Conservation (phyloP, 352 stramenopile genomes). For the Thalassiosira sp. region DNA sequence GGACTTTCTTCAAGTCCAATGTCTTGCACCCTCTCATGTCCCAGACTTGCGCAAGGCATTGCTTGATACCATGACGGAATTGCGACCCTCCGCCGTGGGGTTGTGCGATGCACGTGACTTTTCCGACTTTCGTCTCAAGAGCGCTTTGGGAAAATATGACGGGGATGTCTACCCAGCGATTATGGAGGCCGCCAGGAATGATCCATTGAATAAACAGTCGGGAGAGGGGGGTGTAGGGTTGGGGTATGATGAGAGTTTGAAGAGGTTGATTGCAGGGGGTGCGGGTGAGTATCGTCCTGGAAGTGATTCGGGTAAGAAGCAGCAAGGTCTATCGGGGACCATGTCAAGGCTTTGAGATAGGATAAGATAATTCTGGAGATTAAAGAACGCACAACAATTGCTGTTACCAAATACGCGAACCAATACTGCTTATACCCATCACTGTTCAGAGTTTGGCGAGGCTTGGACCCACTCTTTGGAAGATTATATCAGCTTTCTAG, state of each 20-base stretch:
- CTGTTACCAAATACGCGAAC: no score
- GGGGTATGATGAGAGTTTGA: slow-evolving; percentile 76
- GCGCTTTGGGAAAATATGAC: slow-evolving; percentile 75
- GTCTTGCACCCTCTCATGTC: slow-evolving; percentile 50
- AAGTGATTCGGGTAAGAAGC: not conserved
- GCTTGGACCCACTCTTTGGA: no score
- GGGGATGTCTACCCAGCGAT: slow-evolving; percentile 82
- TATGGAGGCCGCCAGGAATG: slow-evolving; percentile 66
- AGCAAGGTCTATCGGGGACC: slow-evolving; percentile 40
- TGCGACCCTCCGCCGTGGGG: slow-evolving; percentile 74
- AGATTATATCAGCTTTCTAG: no score
- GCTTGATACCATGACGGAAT: slow-evolving; percentile 55
- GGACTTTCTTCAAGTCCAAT: slow-evolving; percentile 79
- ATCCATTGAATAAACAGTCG: slow-evolving; percentile 76
- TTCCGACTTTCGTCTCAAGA: slow-evolving; percentile 82
- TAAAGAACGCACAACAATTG: no score
- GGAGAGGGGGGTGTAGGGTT: slow-evolving; percentile 47
- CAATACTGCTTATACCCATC: no score
- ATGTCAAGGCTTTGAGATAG: slow-evolving; percentile 36
- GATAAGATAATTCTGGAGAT: not conserved
- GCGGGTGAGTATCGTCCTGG: slow-evolving; percentile 63
- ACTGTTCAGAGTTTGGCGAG: no score
- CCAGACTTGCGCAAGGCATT: slow-evolving; percentile 50
- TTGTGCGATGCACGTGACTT: slow-evolving; percentile 81
- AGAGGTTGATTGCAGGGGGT: slow-evolving; percentile 69